These are phyloP conservation scores for Acanthochlamys bracteata DNA, from an alignment of 106 monocot species.

Conservation along the genomic window DNA sequence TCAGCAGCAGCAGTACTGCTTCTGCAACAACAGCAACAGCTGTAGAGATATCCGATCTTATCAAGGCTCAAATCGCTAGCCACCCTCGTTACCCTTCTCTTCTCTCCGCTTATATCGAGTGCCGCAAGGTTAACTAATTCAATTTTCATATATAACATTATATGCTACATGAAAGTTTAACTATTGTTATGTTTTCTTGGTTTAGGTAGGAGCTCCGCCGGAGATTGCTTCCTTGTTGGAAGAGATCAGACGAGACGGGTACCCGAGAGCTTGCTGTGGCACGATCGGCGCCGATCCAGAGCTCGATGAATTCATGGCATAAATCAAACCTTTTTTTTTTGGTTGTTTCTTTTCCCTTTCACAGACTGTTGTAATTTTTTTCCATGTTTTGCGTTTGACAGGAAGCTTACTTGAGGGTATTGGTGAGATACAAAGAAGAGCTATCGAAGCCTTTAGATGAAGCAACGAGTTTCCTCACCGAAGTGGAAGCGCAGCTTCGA, in stretches of 20 bases:
- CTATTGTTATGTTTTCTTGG: not conserved
- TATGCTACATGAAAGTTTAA: not conserved
- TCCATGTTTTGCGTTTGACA: not conserved
- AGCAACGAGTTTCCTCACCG: conserved; percentile 43
- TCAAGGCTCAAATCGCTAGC: conserved; percentile 73
- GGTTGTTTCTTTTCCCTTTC: not conserved
- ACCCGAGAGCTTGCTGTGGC: not conserved
- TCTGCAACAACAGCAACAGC: not conserved
- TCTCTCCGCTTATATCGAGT: conserved; percentile 81
- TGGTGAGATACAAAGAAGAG: conserved; percentile 51
- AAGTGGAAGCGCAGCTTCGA: conserved; percentile 47
- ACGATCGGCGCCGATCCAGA: conserved; percentile 82
- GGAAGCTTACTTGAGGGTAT: conserved; percentile 48
- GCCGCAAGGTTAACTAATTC: conserved; percentile 50
- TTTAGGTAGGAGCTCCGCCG: conserved; percentile 90
- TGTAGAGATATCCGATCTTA: conserved; percentile 22
- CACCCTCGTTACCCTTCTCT: conserved; percentile 78
- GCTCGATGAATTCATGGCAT: conserved; percentile 95
- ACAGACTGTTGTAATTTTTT: too few relatives aligned
- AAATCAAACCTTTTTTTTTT: not conserved
- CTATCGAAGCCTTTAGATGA: conserved; percentile 55
- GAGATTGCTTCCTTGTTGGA: conserved; percentile 63
- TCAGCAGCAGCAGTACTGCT: not conserved
- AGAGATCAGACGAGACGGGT: conserved; percentile 42
- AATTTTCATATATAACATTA: not conserved